Conservation (phyloP, 1,284 basidiomycete species). For the Trametes pubescens region DNA sequence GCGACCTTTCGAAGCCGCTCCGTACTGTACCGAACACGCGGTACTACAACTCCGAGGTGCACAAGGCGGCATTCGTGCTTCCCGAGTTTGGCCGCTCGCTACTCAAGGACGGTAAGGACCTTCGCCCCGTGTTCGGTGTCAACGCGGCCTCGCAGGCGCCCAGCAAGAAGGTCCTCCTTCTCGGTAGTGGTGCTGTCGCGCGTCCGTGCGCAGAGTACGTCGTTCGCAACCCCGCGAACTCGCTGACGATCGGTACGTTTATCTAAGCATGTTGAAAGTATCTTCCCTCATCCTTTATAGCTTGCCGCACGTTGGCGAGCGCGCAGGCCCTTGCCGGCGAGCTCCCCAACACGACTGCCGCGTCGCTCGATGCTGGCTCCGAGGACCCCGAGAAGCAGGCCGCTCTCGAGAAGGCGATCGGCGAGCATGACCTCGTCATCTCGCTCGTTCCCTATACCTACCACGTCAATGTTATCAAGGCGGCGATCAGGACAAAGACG, state of each 20-base stretch:
- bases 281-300: constrained; percentile 46
- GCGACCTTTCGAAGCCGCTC: constrained; percentile 76
- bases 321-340: constrained; percentile 76
- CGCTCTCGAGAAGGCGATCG: constrained; percentile 84
- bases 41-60: constrained; percentile 91
- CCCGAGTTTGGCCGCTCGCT: constrained; percentile 90
- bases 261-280: neutral
- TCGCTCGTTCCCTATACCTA: constrained; percentile 97
- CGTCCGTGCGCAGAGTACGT: constrained; percentile 95
- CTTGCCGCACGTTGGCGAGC: constrained; percentile 84
- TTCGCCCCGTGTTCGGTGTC: constrained; percentile 75
- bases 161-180: constrained; percentile 83
- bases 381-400: constrained; percentile 45
- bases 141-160: constrained; percentile 45
- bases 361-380: constrained; percentile 87
- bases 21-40: constrained; percentile 75
- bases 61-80: constrained; percentile 87
- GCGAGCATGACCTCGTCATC: constrained; percentile 92
- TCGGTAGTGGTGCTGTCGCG: constrained; percentile 96
- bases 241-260: constrained; percentile 79
- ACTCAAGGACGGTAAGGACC: constrained; percentile 75
- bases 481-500: constrained; percentile 94
- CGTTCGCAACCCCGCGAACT: constrained; percentile 83
- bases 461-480: constrained; percentile 93
- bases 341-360: constrained; percentile 75